These are phyloP conservation scores for Trichosanthes cucumerina DNA, from an alignment of 306 rosid species.

Conservation along the genomic window DNA sequence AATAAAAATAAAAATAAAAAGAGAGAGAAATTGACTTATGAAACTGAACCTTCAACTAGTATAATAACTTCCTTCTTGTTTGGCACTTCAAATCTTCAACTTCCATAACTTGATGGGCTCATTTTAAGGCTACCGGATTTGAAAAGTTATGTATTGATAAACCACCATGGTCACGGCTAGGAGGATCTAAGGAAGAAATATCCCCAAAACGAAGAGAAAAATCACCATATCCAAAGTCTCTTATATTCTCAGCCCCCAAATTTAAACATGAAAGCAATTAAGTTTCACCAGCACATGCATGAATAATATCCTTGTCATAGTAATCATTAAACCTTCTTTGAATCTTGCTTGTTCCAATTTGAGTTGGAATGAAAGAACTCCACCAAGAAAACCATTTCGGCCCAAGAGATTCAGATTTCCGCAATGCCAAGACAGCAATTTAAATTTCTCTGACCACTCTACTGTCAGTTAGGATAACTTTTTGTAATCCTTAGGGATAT, in stretches of 20 bases:
- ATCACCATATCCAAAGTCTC: neutral
- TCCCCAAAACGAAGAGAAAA: no score
- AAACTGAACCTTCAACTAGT: no score
- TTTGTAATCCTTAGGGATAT: neutral
- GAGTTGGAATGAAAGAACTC: neutral
- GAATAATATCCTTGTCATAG: neutral
- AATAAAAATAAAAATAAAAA: no score
- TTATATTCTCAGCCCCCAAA: neutral
- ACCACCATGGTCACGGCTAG: no score
- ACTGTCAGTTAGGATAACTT: neutral
- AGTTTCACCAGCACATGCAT: neutral
- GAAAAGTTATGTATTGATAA: no score
- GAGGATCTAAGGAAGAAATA: no score
- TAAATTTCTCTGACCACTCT: neutral
- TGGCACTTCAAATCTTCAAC: no score
- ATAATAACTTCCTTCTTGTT: no score
- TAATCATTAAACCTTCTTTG: neutral
- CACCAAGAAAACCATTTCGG: neutral
- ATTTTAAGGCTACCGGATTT: no score
- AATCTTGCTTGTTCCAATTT: neutral
- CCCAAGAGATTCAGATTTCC: neutral
- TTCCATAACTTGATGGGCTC: no score
- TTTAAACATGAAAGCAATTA: neutral
- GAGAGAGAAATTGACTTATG: no score
- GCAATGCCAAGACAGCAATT: neutral